Evolutionary conservation across 345 rosid genomes (phyloP).

Genomic region (Lumnitzera littorea): DNA sequence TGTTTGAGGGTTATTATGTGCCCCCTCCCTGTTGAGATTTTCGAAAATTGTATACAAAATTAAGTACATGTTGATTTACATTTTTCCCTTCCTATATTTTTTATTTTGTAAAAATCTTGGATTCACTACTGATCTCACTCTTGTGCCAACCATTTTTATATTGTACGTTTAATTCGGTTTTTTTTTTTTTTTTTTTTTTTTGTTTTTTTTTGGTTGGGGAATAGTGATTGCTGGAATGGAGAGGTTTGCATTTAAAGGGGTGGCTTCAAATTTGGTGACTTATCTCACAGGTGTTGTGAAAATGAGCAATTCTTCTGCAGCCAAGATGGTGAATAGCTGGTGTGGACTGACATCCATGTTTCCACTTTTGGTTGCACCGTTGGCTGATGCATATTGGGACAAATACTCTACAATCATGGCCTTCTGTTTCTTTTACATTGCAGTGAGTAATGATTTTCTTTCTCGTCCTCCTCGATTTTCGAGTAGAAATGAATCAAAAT

Average conservation of each 20-base stretch:
- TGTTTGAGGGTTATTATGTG: too few relatives aligned
- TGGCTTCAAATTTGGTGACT: conserved; percentile 84
- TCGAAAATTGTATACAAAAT: too few relatives aligned
- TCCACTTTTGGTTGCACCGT: conserved; percentile 74
- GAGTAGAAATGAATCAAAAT: neutral
- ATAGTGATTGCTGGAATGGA: conserved; percentile 77
- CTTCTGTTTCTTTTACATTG: conserved; percentile 66
- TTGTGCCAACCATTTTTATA: neutral
- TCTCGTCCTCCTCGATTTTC: neutral
- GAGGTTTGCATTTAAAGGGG: conserved; percentile 97
- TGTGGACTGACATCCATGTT: conserved; percentile 80
- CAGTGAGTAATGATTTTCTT: conserved; percentile 33
- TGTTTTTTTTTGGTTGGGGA: neutral
- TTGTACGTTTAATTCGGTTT: neutral
- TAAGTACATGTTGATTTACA: too few relatives aligned
- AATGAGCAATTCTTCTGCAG: conserved; percentile 85
- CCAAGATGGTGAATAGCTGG: conserved; percentile 85
- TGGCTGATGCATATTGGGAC: conserved; percentile 80
- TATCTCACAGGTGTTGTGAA: conserved; percentile 75
- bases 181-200: neutral
- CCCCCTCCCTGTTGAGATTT: too few relatives aligned
- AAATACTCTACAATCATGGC: conserved; percentile 63
- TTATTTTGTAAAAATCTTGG: too few relatives aligned
- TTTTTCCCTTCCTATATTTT: too few relatives aligned
- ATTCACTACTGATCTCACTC: too few relatives aligned